These are phyloP conservation scores for Fagopyrum homotropicum DNA, from an alignment of 148 eudicot species.

Conservation along the genomic window DNA sequence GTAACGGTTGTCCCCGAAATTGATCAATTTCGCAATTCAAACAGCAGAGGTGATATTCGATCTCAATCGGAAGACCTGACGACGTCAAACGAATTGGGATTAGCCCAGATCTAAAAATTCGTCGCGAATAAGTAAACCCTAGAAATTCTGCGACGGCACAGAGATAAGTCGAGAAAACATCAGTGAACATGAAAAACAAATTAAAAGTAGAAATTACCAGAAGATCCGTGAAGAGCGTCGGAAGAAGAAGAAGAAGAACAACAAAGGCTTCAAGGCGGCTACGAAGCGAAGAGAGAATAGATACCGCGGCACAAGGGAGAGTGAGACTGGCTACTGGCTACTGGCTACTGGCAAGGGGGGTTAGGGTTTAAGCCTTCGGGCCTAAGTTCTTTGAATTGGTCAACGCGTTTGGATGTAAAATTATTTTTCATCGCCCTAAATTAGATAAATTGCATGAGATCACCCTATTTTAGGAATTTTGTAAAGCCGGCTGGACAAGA, in stretches of 20 bases:
- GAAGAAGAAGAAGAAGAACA: background rate
- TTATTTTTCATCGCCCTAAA: background rate
- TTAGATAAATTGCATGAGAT: background rate
- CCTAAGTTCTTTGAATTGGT: background rate
- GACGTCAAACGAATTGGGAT: background rate
- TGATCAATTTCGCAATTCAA: background rate
- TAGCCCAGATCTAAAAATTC: background rate
- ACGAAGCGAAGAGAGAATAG: background rate
- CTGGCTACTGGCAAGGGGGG: background rate
- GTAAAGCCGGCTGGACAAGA: too few relatives aligned
- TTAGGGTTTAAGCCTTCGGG: constrained; percentile 7
- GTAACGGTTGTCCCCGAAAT: background rate
- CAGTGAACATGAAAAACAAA: background rate
- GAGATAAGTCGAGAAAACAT: background rate
- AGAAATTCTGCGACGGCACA: background rate
- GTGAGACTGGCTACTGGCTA: background rate
- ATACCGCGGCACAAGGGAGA: background rate
- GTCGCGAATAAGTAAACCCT: background rate
- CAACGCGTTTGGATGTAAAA: background rate
- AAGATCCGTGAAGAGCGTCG: background rate
- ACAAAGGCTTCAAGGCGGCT: background rate
- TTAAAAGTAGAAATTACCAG: background rate
- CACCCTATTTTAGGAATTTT: too few relatives aligned
- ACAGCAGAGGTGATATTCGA: background rate
- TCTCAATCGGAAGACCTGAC: background rate